A percentile compares a stretch with the other conserved stretches of the same genome.
phyloP scores from a whole-genome alignment of 768 basidiomycete species.

The Gymnopilus dilepis region DNA sequence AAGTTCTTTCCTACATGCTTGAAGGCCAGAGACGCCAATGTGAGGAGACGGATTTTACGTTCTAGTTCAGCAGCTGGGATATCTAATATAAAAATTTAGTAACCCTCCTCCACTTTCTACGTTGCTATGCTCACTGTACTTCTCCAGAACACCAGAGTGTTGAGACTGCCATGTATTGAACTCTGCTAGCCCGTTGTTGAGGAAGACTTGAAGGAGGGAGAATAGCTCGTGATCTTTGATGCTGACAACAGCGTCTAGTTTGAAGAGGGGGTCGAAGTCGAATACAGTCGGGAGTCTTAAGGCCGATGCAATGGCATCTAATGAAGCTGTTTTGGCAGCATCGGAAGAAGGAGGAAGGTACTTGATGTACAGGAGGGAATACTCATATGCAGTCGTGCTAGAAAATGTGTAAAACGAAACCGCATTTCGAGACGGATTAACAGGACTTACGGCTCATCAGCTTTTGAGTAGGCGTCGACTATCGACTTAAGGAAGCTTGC shows the following conservation, averaged over 20 bases:
- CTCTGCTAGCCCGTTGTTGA: constrained; percentile 65
- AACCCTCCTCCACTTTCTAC: not conserved
- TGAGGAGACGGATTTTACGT: constrained; percentile 80
- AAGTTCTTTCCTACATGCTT: constrained; percentile 77
- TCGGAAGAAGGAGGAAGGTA: constrained; percentile 62
- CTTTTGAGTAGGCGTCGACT: constrained; percentile 60
- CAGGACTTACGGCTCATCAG: constrained; percentile 56
- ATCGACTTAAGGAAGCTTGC: constrained; percentile 68
- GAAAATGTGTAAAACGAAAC: not conserved
- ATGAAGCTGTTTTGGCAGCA: constrained; percentile 55
- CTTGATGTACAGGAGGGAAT: constrained; percentile 63
- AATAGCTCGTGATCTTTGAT: constrained; percentile 75
- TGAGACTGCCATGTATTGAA: constrained; percentile 63
- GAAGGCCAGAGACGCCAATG: constrained; percentile 78
- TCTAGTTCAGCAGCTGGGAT: constrained; percentile 58
- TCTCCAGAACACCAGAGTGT: constrained; percentile 54
- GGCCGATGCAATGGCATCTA: constrained; percentile 66
- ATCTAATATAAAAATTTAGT: constrained; percentile 5
- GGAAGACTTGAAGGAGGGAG: constrained; percentile 76
- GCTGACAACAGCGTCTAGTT: constrained; percentile 71
- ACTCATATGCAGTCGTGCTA: constrained; percentile 71
- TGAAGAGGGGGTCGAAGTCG: constrained; percentile 83
- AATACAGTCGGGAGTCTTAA: constrained; percentile 71
- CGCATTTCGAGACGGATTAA: not conserved
- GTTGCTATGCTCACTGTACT: constrained; percentile 53